Evolutionary conservation across 768 basidiomycete species (phyloP).

Genomic region (Pleurotus djamor): DNA sequence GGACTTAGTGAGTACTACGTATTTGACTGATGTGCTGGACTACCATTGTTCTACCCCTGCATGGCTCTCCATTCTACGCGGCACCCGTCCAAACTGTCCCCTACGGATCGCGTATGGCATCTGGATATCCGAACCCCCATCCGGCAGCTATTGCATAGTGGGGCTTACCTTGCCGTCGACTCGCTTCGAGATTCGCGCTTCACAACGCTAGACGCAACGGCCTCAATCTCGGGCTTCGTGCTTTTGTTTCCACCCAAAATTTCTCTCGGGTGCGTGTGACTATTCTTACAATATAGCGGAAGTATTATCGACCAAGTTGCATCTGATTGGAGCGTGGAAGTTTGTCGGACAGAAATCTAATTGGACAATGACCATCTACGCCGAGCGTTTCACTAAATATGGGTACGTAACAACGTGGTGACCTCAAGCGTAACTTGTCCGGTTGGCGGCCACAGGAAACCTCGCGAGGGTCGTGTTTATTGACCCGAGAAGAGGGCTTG

Average conservation of each 20-base stretch:
- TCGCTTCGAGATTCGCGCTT: no score
- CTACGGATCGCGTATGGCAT: neutral
- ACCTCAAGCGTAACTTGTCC: neutral
- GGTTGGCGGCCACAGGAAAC: neutral
- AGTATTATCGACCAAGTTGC: neutral
- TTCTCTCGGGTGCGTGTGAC: no score
- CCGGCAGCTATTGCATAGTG: neutral
- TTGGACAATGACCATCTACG: neutral
- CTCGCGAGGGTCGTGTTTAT: neutral
- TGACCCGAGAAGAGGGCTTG: neutral
- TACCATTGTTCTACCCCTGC: neutral
- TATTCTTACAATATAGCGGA: neutral
- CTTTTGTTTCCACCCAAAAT: no score
- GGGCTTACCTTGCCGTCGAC: neutral
- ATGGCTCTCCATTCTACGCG: neutral
- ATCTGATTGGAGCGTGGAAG: neutral
- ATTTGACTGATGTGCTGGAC: neutral
- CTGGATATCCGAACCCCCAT: neutral
- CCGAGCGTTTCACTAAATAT: neutral
- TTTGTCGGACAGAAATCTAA: neutral
- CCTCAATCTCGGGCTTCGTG: no score
- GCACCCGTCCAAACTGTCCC: neutral
- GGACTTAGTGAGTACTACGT: neutral
- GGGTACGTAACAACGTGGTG: neutral
- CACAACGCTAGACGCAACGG: no score